Evolutionary conservation across 2,329 filamentous ascomycete species (phyloP).

Genomic region (Fusarium albidum): DNA sequence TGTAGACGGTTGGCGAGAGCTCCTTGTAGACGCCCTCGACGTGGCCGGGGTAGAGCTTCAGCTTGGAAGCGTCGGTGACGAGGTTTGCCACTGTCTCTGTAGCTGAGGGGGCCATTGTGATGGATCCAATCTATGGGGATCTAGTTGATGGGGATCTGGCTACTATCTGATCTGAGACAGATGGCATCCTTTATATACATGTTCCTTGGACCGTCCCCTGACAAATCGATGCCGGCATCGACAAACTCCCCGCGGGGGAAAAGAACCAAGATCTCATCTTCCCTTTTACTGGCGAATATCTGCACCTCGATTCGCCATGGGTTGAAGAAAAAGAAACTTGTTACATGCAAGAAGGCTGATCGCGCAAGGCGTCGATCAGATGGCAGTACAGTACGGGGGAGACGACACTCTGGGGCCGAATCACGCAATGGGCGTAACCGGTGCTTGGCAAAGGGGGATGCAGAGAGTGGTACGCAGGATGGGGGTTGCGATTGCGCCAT

Average conservation of each 20-base stretch:
- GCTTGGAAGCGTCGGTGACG: constrained; percentile 28
- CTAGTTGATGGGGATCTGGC: not conserved
- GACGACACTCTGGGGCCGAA: constrained; percentile 7
- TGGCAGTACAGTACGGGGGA: not conserved
- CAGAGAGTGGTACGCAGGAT: not conserved
- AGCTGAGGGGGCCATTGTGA: constrained; percentile 38
- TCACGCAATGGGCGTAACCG: constrained; percentile 35
- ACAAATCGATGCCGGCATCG: constrained; percentile 16
- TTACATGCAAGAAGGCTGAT: constrained; percentile 2
- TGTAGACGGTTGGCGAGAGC: constrained; percentile 28
- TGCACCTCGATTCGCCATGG: constrained; percentile 16
- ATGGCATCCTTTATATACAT: constrained; percentile 27
- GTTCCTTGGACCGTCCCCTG: constrained; percentile 1
- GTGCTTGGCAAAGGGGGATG: not conserved
- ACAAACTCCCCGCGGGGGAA: constrained; percentile 26
- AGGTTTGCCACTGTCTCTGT: constrained; percentile 27
- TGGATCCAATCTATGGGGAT: too few species aligned
- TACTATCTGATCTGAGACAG: not conserved
- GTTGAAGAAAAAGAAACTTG: not conserved
- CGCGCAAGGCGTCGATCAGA: constrained; percentile 27
- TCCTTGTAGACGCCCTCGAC: constrained; percentile 40
- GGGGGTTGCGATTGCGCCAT: constrained; percentile 35
- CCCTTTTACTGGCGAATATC: not conserved
- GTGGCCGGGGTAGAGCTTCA: constrained; percentile 40
- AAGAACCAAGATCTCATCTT: not conserved